phyloP scores from a whole-genome alignment of 345 rosid genomes.

The Ailanthus altissimus region DNA sequence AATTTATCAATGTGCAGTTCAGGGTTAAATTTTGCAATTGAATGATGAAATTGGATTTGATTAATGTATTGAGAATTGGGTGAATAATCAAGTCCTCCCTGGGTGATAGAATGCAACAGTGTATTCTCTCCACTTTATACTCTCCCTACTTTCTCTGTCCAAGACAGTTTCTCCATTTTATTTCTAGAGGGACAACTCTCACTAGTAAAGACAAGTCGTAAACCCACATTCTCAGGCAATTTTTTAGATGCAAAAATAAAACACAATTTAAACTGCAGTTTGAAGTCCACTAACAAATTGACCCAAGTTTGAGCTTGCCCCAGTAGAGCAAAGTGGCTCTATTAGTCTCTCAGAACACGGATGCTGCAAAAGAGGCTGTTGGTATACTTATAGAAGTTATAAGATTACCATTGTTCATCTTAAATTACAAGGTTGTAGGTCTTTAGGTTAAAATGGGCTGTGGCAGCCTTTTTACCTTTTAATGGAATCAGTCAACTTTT shows the following conservation, averaged over 20 bases:
- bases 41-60: too few relatives aligned
- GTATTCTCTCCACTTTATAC: not conserved
- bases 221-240: not conserved
- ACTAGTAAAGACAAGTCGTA: not conserved
- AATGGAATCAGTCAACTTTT: not conserved
- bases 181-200: not conserved
- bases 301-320: too few relatives aligned
- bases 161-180: not conserved
- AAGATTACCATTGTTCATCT: not conserved
- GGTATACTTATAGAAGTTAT: too few relatives aligned
- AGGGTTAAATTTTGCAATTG: not conserved
- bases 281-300: too few relatives aligned
- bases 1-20: too few relatives aligned
- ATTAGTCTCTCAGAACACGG: not conserved
- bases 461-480: not conserved
- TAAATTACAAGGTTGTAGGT: not conserved
- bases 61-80: too few relatives aligned
- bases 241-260: too few relatives aligned
- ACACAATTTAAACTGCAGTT: too few relatives aligned
- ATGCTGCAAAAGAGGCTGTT: not conserved
- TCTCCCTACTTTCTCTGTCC: not conserved
- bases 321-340: not conserved
- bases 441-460: not conserved
- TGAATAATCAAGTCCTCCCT: too few relatives aligned
- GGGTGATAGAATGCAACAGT: not conserved